Evolutionary conservation across 2,329 filamentous ascomycete species (phyloP).

Genomic region (Ustilaginoidea virens): DNA sequence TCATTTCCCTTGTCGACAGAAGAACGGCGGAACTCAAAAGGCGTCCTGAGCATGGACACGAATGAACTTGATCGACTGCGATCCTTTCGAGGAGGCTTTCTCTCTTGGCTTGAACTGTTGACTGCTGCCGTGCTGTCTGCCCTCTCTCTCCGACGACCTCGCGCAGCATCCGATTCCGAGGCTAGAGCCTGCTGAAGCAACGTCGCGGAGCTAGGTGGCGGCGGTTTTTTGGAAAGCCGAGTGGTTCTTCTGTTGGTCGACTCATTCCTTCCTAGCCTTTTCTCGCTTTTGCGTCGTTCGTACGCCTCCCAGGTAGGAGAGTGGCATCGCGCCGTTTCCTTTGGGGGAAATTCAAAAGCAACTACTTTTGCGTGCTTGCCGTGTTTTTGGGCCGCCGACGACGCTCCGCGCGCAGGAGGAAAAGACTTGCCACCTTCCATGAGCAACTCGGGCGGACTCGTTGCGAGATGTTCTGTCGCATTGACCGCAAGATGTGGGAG

Average conservation of each 20-base stretch:
- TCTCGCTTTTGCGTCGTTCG: constrained; percentile 36
- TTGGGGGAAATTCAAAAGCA: constrained; percentile 16
- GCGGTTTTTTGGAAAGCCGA: constrained; percentile 17
- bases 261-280: constrained; percentile 25
- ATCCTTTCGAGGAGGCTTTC: constrained; percentile 8
- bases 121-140: constrained; percentile 4
- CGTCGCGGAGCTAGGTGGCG: constrained; percentile 11
- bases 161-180: constrained; percentile 5
- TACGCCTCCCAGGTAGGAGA: constrained; percentile 48
- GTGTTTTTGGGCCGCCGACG: background rate
- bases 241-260: constrained; percentile 10
- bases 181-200: constrained; percentile 5
- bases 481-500: constrained; percentile 7
- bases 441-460: constrained; percentile 3
- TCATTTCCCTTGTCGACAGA: constrained; percentile 17
- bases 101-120: constrained; percentile 8
- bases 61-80: constrained; percentile 22
- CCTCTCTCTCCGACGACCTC: constrained; percentile 4
- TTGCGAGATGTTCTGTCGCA: constrained; percentile 3
- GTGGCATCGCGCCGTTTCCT: constrained; percentile 27
- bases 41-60: constrained; percentile 18
- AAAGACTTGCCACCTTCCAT: constrained; percentile 5
- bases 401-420: background rate
- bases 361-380: constrained; percentile 16
- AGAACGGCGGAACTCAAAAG: constrained; percentile 18